Base-by-base conservation (phyloP, 352 stramenopile genomes). In the Phytophthora pistaciae region DNA sequence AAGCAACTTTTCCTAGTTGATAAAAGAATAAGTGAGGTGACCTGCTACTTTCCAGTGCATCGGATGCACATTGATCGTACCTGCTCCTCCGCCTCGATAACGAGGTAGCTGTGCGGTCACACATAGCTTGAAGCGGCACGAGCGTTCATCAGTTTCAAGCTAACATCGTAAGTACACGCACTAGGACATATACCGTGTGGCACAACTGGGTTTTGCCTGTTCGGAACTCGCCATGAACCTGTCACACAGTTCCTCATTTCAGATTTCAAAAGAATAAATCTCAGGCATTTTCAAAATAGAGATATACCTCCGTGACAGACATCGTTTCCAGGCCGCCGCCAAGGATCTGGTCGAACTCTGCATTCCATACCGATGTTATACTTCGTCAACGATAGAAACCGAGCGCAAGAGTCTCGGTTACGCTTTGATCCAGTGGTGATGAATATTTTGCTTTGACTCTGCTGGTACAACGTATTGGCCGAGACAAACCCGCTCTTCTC, bases 171-270 rank as follows among this genome's bases (percentile, higher is more conserved):
- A 18, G 16, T 44, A 13, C 38, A 44, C 6, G 13, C 38, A 44
- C 38, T 8, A 27, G 25, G 25, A 27, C 25, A 27, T 27, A 27
- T 85, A 93, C 87, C 42, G 96, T 99, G 73, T 98, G 95, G 44
- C 90, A 96, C 18, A 99, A 78, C 68, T 99, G 96, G 1, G 96
- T 98, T 74, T 99, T 99, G 21, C 96, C 96, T 18, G 96, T 98
- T 18, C 96, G 82, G 68, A 98, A 98, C 68, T 98, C 95, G 18
- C 95, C 93, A 58, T 96, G 94, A 60, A 97, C 25, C 25, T 29
- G 25, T 5, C 25, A 29, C 25, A 29, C 25, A 29, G 3, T 29
- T 2, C 25, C 3, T 5, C 25, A 27, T 27, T 29, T 40, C 9
- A 50, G n/a, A 38, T 58, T 54, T 33, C 20, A 48, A 56, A 23